phyloP scores from a whole-genome alignment of 2,329 filamentous ascomycete genomes.

The Fulvia fulva region DNA sequence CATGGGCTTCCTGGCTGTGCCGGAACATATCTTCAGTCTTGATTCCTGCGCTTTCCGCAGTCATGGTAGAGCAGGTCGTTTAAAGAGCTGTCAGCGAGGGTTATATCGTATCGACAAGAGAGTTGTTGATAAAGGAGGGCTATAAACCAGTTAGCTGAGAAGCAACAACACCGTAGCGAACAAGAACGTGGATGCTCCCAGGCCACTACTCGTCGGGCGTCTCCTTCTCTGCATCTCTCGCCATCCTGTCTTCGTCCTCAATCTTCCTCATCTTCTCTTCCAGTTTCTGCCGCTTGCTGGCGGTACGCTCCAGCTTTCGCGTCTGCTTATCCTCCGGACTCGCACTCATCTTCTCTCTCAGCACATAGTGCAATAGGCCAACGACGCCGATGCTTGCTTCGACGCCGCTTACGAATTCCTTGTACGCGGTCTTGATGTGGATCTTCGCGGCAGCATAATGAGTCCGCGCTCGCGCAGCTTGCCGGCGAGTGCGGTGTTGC shows the following conservation, averaged over 20 bases:
- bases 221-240: neutral
- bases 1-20: too few species aligned
- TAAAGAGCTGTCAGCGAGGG: neutral
- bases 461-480: slow-evolving; percentile 12
- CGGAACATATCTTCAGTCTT: too few species aligned
- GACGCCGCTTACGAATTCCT: slow-evolving; percentile 7
- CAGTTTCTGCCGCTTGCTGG: slow-evolving; percentile 3
- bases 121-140: neutral
- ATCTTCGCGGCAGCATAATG: slow-evolving; percentile 15
- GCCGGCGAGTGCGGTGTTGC: slow-evolving; percentile 11
- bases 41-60: too few species aligned
- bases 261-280: slow-evolving; percentile 5
- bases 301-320: slow-evolving; percentile 1
- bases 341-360: slow-evolving; percentile 3
- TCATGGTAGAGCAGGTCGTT: too few species aligned
- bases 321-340: slow-evolving; percentile 4
- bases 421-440: slow-evolving; percentile 14
- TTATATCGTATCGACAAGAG: neutral
- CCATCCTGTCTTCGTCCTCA: neutral
- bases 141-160: neutral
- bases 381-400: slow-evolving; percentile 6
- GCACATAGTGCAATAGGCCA: slow-evolving; percentile 6
- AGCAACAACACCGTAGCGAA: neutral
- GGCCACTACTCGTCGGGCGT: neutral
- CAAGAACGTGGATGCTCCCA: neutral